Evolutionary conservation across 805 yeast species (phyloP), one percentile per base, ranked within the genome.

Genomic region (Saccharomycopsis capsularis): DNA sequence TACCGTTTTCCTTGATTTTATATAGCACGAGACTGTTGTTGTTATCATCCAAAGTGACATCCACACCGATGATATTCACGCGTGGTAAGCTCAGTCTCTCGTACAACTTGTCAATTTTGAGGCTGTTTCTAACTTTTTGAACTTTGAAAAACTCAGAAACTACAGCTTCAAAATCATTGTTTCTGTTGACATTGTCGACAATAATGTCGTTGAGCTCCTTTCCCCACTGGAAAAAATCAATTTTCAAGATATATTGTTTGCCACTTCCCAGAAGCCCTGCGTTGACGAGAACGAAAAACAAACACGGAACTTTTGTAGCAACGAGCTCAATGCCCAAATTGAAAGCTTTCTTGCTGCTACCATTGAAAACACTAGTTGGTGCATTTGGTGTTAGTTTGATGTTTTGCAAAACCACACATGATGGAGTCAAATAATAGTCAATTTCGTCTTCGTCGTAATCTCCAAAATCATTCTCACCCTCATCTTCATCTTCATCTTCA

Each of bases 141-240:
- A 6, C 18, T 16, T 41, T 19, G 4, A 27, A 4, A 30, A 27
- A 6, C 6, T n/a, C 35, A 13, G 5, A 25, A n/a, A 22, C 19
- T 40, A n/a, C 25, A 4, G 13, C 30, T 21, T 25, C 24, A n/a
- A 21, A 6, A 23, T 18, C 11, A 6, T 5, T 4, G 22, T 65
- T 40, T 21, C 59, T 59, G 40, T 66, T 68, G 22, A 60, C 44
- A 34, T 67, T 55, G 11, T 65, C 68, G 4, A 68, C 66, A 27
- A 66, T 58, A 24, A 68, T 47, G 43, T 67, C 62, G 52, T 60
- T 65, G 44, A 67, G 62, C 30, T 34, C 29, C 35, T 40, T 35
- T 11, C 44, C 47, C 37, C 43, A 44, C 40, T 48, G 36, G 16
- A 44, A 38, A 22, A 40, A 39, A 40, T 44, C 48, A 34, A 43